Evolutionary conservation across 495 filamentous ascomycete genomes (phyloP), one percentile per base, ranked within the genome.

Genomic region (Evernia prunastri): DNA sequence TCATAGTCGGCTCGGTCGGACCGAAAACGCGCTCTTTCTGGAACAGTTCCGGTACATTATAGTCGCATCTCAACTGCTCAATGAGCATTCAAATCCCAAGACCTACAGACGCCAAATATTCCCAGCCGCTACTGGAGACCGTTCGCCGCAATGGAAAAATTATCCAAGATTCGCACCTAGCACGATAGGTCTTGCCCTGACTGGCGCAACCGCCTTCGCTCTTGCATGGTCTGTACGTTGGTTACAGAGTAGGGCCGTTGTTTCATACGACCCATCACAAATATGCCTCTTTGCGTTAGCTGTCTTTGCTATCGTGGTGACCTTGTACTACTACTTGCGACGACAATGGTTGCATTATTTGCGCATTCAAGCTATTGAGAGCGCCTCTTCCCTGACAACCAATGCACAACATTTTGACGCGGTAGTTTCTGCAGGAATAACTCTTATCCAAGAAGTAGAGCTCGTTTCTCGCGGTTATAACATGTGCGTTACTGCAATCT

Each of bases 31-130:
- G 65, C 83, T 85, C 53, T 98, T 98, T 70, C 81, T 98, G 56
- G 94, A 98, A 78, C 89, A 93, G 69, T 97, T 97, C 62, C 89
- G 94, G 31, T 97, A 97, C 72, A 88, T 92, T 39, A 93, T 98
- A 65, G 87, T 97, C 58, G 92, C 93, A 35, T 98, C 94, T 45
- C 94, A 96, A 71, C 82, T 98, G 27, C 78, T 98, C 59, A 89
- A 82, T 68, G 87, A 90, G 59, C 85, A 86, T 60, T 79, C 82
- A 35, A 81, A 80, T 36, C 71, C 74, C 39, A 68, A 63, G 35
- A 59, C 68, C 20, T 70, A 82, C 69, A 80, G 76, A 59, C 78
- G 79, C 29, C 76, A 77, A 29, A 77, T 74, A 45, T 80, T 80
- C 66, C 76, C 75, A 15, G 76, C 77, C n/a, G 74, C 79, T 29